These are phyloP conservation scores for Coemansia sp. DNA, from an alignment of 192 early-diverging fungal genomes.

Conservation along the genomic window DNA sequence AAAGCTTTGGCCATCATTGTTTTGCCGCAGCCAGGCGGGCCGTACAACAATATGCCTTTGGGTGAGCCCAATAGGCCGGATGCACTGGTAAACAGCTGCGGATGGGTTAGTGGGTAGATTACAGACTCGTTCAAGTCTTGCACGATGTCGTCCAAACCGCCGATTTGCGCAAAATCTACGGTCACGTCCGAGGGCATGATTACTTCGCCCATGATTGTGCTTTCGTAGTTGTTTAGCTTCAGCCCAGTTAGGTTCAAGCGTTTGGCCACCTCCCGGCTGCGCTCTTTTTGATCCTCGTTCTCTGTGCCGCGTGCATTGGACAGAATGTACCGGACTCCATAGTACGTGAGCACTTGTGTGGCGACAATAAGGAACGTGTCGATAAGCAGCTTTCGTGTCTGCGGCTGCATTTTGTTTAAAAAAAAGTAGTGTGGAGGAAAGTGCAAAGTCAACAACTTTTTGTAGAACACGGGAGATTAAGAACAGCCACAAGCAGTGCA, in stretches of 20 bases:
- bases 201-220: constrained; percentile 91
- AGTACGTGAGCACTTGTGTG: constrained; percentile 86
- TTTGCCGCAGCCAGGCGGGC: constrained; percentile 95
- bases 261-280: constrained; percentile 46
- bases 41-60: constrained; percentile 93
- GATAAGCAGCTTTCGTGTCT: constrained; percentile 48
- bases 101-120: constrained; percentile 93
- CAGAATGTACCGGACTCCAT: constrained; percentile 81
- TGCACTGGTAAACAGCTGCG: constrained; percentile 81
- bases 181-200: constrained; percentile 89
- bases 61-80: constrained; percentile 89
- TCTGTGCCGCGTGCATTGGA: constrained; percentile 70
- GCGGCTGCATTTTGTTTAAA: constrained; percentile 39
- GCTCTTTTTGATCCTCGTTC: constrained; percentile 76
- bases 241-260: constrained; percentile 49
- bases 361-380: constrained; percentile 69
- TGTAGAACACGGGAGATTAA: background rate
- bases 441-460: background rate
- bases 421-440: background rate
- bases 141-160: constrained; percentile 91
- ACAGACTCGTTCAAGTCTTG: constrained; percentile 90
- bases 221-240: constrained; percentile 89
- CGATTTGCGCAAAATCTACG: constrained; percentile 85
- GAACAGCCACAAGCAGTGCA: background rate
- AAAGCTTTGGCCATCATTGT: constrained; percentile 99